Evolutionary conservation across 2,329 filamentous ascomycete species (phyloP), one percentile per base, ranked within the genome.

Genomic region (Cytospora piceae): DNA sequence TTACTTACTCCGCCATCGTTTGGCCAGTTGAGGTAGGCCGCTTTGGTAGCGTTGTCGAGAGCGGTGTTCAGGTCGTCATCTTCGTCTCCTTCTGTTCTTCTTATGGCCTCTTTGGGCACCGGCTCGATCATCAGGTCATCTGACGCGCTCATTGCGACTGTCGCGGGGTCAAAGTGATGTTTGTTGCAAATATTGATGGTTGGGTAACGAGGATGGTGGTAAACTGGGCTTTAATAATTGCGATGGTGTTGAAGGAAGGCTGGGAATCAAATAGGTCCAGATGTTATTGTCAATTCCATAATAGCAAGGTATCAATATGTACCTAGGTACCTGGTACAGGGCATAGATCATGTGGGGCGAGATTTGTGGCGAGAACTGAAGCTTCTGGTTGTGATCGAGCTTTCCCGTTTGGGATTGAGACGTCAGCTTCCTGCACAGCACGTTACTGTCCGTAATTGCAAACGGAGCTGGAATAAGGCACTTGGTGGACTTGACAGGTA

Each of bases 1-100:
- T 22, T 14, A 71, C 77, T 70, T 74, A 82, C 81, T 1, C 78
- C 81, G 6, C 80, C 80, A 67, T 82, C 77, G 22, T 82, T 82
- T 8, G 82, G 81, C 81, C 81, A 83, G 6, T 78, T 72, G 46
- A 75, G 76, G 72, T 78, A 82, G 2, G 75, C 71, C 46, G 73
- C 70, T 4, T 70, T 70, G 4, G 22, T n/a, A 7, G 72, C 61
- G 29, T 70, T 69, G 32, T 66, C 29, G 49, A 61, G 42, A 51
- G 58, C 63, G 9, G 29, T 17, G 3, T 49, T 60, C 9, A 58
- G 52, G 42, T 70, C 68, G 4, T 32, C 27, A 17, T 51, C 12
- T 34, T 67, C 64, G 5, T 67, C 34, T 0, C 42, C 63, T 3
- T 32, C 53, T 5, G 37, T 57, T 20, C 63, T 55, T 3, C 9